Percentiles rank a stretch among this genome's conserved stretches.
These are phyloP conservation scores for Spathaspora hagerdaliae DNA, from an alignment of 805 yeast genomes.

Conservation along the genomic window DNA sequence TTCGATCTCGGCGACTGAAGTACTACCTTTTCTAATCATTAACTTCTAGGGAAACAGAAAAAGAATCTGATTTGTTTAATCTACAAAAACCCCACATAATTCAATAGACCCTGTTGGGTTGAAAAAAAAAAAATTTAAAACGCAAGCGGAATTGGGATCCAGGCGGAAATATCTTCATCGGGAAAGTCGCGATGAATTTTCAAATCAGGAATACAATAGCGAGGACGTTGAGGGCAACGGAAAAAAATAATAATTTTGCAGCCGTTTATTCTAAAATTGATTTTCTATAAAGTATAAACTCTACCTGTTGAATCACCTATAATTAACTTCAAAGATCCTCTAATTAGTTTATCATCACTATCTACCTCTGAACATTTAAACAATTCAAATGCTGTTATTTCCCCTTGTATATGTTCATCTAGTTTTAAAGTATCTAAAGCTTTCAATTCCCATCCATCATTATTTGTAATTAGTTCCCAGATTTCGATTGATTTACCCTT, in stretches of 20 bases:
- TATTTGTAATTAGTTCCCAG: constrained; percentile 17
- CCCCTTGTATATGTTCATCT: constrained; percentile 8
- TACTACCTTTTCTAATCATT: too few relatives aligned
- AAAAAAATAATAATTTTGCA: background rate
- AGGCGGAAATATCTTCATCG: too few relatives aligned
- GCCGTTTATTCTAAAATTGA: background rate
- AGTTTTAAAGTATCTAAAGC: constrained; percentile 6
- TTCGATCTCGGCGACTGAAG: too few relatives aligned
- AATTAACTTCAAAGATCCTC: constrained; percentile 39
- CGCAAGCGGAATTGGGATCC: too few relatives aligned
- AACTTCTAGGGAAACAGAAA: too few relatives aligned
- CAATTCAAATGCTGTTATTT: constrained; percentile 26
- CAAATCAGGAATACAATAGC: too few relatives aligned
- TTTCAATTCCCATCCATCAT: constrained; percentile 9
- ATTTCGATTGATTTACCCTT: constrained; percentile 11
- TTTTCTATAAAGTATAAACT: constrained; percentile 28
- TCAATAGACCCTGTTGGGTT: too few relatives aligned
- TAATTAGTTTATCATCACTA: constrained; percentile 29
- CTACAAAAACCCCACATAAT: too few relatives aligned
- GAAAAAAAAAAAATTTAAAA: too few relatives aligned
- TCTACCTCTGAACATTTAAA: constrained; percentile 27
- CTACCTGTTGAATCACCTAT: constrained; percentile 55
- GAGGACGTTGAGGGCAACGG: background rate
- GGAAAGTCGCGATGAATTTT: too few relatives aligned
- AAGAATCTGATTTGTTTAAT: too few relatives aligned